phyloP scores from a whole-genome alignment of 441 rosid genomes.

The Mallotus repandus region DNA sequence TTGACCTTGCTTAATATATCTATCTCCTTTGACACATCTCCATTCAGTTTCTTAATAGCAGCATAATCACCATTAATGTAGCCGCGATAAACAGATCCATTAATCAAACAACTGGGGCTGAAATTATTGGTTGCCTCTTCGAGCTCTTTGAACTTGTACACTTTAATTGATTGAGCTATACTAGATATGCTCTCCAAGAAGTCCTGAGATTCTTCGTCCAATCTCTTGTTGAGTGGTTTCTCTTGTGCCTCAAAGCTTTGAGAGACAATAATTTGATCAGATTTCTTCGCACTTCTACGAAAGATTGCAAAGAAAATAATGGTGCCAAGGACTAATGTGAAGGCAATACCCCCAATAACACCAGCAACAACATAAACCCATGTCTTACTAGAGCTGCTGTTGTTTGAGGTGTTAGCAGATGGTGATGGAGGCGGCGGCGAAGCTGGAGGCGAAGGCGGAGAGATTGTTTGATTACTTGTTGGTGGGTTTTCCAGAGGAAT shows the following conservation, averaged over 20 bases:
- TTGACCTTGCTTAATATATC: constrained; percentile 53
- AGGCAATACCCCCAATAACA: constrained; percentile 48
- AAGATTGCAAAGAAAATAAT: constrained; percentile 34
- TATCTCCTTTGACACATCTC: constrained; percentile 68
- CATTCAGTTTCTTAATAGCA: constrained; percentile 65
- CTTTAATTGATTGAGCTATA: constrained; percentile 51
- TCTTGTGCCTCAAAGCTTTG: constrained; percentile 35
- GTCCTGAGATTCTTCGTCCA: constrained; percentile 41
- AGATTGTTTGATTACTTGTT: constrained; percentile 31
- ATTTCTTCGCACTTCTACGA: constrained; percentile 20
- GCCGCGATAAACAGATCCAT: constrained; percentile 62
- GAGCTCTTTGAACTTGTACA: constrained; percentile 60
- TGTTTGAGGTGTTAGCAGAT: constrained; percentile 22
- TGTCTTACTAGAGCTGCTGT: constrained; percentile 34
- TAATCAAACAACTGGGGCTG: constrained; percentile 44
- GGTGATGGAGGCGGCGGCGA: constrained; percentile 27
- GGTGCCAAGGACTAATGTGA: constrained; percentile 29
- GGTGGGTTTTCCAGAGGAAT: constrained; percentile 59
- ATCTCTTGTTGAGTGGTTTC: constrained; percentile 34
- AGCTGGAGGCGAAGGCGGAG: constrained; percentile 34
- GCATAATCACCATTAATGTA: constrained; percentile 61
- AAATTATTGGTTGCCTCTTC: constrained; percentile 62
- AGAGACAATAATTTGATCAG: constrained; percentile 21
- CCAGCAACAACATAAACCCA: constrained; percentile 57
- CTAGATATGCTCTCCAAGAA: constrained; percentile 43